A percentile compares a stretch with the other conserved stretches of the same genome.
Conservation (phyloP, 2,329 filamentous ascomycete genomes). For the Keithomyces neogunnii region DNA sequence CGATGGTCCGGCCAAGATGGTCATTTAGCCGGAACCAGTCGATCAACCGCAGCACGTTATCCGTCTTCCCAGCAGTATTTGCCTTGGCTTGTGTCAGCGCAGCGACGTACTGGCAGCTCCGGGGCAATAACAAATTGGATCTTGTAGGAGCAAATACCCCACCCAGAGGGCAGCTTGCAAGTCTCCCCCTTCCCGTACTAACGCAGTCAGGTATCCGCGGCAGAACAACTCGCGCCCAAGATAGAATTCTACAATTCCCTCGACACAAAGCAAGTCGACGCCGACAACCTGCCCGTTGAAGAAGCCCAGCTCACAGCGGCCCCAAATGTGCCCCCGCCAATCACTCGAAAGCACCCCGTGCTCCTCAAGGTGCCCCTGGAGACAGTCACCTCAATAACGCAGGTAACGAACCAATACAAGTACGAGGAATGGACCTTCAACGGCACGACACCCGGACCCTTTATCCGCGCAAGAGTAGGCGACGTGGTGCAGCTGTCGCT, state of each 20-base stretch:
- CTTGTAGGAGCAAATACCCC: neutral
- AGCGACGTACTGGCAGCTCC: neutral
- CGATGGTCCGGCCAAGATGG: neutral
- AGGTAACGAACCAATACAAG: conserved; percentile 24
- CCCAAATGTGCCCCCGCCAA: conserved; percentile 21
- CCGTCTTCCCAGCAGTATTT: neutral
- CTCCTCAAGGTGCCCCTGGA: conserved; percentile 20
- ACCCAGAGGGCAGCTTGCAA: neutral
- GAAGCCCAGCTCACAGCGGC: conserved; percentile 20
- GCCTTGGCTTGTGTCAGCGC: neutral
- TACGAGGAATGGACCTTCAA: conserved; percentile 28
- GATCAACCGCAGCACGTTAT: neutral
- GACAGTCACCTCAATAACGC: conserved; percentile 17
- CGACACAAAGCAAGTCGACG: conserved; percentile 1
- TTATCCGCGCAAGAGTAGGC: conserved; percentile 25
- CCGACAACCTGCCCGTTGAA: conserved; percentile 16
- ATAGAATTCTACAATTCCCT: conserved; percentile 1
- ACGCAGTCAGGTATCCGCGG: no score
- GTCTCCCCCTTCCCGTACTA: neutral
- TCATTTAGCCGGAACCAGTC: neutral
- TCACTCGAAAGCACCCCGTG: conserved; percentile 21
- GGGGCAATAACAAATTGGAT: neutral
- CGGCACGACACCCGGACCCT: conserved; percentile 22
- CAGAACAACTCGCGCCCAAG: neutral
- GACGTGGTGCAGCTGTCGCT: conserved; percentile 23